Evolutionary conservation across 345 rosid genomes (phyloP).

Genomic region (Rhizophora mangle): DNA sequence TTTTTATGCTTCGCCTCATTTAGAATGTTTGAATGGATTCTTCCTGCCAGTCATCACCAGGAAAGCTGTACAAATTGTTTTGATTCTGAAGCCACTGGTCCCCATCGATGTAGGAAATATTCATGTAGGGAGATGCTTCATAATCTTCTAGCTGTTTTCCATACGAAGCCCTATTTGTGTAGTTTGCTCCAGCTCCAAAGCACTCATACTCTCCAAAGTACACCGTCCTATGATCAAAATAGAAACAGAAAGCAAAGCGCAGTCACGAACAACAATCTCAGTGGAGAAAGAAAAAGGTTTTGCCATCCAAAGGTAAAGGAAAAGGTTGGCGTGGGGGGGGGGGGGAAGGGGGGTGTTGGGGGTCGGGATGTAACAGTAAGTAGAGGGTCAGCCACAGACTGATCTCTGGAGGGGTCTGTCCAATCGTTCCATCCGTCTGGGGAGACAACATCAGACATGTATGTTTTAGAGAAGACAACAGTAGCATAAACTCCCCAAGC

Average conservation of each 20-base stretch:
- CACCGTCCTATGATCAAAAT: constrained; percentile 47
- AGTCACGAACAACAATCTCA: not conserved
- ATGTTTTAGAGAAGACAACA: constrained; percentile 57
- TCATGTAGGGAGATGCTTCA: constrained; percentile 57
- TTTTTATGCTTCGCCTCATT: not conserved
- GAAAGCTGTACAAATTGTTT: not conserved
- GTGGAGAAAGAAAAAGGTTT: no score
- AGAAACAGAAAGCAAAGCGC: not conserved
- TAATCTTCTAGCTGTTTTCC: constrained; percentile 50
- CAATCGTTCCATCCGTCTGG: constrained; percentile 78
- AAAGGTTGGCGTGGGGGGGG: no score
- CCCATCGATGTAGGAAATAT: constrained; percentile 68
- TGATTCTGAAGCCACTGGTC: constrained; percentile 50
- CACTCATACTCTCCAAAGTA: constrained; percentile 66
- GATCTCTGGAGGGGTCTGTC: constrained; percentile 54
- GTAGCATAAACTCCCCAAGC: constrained; percentile 73
- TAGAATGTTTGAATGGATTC: not conserved
- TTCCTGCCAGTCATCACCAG: not conserved
- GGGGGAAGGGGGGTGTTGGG: no score
- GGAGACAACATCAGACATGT: constrained; percentile 54
- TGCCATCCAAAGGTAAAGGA: no score
- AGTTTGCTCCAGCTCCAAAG: constrained; percentile 61
- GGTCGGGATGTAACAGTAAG: not conserved
- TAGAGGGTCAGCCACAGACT: constrained; percentile 37
- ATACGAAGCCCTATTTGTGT: constrained; percentile 41